Evolutionary conservation across 2,329 filamentous ascomycete species (phyloP).

Genomic region (Pyricularia pennisetigena): DNA sequence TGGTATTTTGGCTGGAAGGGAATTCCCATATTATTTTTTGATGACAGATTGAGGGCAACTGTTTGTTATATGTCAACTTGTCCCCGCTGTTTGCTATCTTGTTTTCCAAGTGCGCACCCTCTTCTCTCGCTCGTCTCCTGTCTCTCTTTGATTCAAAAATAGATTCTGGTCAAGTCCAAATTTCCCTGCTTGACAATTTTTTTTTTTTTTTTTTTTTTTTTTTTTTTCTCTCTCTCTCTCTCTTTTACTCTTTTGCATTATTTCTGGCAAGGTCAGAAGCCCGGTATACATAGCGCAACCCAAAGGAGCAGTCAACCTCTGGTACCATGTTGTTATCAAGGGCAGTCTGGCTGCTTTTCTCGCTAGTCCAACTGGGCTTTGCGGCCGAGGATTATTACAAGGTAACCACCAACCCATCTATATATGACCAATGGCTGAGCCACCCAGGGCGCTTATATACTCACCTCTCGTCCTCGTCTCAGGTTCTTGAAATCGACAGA

Average conservation of each 20-base stretch:
- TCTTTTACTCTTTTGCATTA: not conserved
- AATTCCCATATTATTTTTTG: not conserved
- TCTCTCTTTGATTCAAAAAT: not conserved
- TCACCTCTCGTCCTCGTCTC: slow-evolving; percentile 4
- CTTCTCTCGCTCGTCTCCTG: not conserved
- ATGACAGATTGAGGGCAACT: not conserved
- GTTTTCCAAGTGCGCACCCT: not conserved
- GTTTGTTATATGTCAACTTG: not conserved
- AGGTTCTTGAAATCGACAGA: slow-evolving; percentile 74
- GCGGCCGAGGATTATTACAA: slow-evolving; percentile 73
- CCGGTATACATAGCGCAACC: not conserved
- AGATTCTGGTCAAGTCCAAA: too few relatives aligned
- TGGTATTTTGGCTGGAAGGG: not conserved
- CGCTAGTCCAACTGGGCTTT: slow-evolving; percentile 41
- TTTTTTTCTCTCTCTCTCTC: not conserved
- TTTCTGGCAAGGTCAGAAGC: not conserved
- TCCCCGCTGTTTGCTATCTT: not conserved
- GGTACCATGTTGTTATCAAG: slow-evolving; percentile 42
- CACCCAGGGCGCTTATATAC: not conserved
- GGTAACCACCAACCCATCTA: slow-evolving; percentile 27
- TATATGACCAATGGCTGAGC: not conserved
- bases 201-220: not conserved
- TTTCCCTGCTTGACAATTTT: not conserved
- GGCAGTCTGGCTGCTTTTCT: slow-evolving; percentile 41
- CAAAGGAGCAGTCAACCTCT: not conserved